A percentile compares a stretch with the other conserved stretches of the same genome.
Conservation (phyloP, 208 protist species). For the Trypanosoma rangeli region DNA sequence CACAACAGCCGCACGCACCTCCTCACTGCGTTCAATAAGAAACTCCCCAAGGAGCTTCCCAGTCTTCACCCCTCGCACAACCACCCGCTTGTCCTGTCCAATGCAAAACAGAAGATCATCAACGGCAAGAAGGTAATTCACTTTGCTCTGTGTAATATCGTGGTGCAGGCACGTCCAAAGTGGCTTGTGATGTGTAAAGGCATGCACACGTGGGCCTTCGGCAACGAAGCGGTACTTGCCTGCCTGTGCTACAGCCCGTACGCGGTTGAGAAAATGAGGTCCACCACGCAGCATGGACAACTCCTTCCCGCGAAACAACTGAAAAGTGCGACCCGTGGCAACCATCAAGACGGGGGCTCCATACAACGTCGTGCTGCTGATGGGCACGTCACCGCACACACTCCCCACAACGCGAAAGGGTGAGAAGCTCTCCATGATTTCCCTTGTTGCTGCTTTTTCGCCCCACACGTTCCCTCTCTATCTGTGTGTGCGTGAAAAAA, state of each 20-base stretch:
- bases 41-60: conserved; percentile 67
- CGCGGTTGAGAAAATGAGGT: conserved; percentile 52
- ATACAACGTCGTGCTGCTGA: conserved; percentile 73
- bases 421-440: conserved; percentile 66
- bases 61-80: conserved; percentile 64
- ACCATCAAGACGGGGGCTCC: conserved; percentile 80
- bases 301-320: conserved; percentile 83
- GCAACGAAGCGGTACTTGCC: conserved; percentile 80
- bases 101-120: conserved; percentile 83
- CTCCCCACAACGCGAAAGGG: conserved; percentile 85
- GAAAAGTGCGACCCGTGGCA: conserved; percentile 76
- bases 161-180: conserved; percentile 69
- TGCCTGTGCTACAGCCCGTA: conserved; percentile 72
- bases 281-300: conserved; percentile 81
- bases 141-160: conserved; percentile 43
- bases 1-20: conserved; percentile 47
- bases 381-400: conserved; percentile 69
- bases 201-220: conserved; percentile 76
- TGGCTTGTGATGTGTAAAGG: conserved; percentile 77
- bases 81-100: conserved; percentile 73
- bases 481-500: no score
- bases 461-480: no score
- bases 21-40: conserved; percentile 56
- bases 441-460: not conserved
- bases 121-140: conserved; percentile 60